Evolutionary conservation across 495 filamentous ascomycete genomes (phyloP), one percentile per base, ranked within the genome.

Genomic region (Wilcoxina mikolae): DNA sequence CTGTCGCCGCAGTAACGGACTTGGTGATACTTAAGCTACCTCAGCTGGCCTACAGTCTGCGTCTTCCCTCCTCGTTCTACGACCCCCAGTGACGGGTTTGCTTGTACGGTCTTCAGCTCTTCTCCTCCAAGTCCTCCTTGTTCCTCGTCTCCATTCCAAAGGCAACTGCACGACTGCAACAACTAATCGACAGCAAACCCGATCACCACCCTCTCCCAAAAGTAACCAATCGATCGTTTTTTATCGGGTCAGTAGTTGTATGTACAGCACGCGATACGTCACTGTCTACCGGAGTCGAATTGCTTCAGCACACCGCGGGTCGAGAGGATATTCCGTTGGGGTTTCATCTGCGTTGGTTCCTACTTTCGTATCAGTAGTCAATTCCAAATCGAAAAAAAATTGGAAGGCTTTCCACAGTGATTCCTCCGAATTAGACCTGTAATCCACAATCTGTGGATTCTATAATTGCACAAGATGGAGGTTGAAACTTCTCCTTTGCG

Each of bases 1-100:
- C 60, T 63, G 60, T 63, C 60, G 60, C 60, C 47, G 59, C 60
- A 63, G 60, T 63, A 63, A 63, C 60, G 60, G 61, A 54, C 48
- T n/a, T 41, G 47, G 46, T 58, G 58, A 55, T 62, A 63, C 60
- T 61, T 62, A 63, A 63, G 60, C 60, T 55, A 61, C n/a, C 60
- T 61, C 60, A 62, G 60, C 60, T 62, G 27, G 27, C 27, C 15
- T 54, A 58, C 45, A 38, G 49, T 33, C 50, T 51, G 17, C 56
- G 43, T 60, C 43, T 53, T 59, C 39, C 48, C n/a, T 11, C 11
- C 43, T 7, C 11, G n/a, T 17, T 46, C 43, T 17, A 46, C n/a
- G n/a, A 18, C 43, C 43, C 15, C 31, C 5, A 35, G 31, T 15
- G 31, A 7, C 31, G 31, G 31, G 31, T 35, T 15, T 35, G 15